Conservation (phyloP, 2,329 filamentous ascomycete genomes). For the Cordyceps farinosa region DNA sequence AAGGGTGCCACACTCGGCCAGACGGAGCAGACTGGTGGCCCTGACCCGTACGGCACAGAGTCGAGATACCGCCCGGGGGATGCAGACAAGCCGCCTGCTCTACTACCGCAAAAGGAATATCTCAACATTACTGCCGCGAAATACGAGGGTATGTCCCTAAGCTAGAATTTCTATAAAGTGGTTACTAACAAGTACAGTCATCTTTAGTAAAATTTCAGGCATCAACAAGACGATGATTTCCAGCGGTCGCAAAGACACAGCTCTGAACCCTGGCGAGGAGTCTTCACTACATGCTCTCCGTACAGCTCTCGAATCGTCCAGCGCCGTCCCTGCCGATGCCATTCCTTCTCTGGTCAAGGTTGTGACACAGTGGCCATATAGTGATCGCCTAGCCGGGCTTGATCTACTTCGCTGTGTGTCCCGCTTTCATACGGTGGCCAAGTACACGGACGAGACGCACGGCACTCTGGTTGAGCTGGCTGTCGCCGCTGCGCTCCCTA, state of each 20-base stretch:
- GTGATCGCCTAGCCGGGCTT: slow-evolving; percentile 76
- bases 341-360: slow-evolving; percentile 67
- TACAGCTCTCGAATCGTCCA: slow-evolving; percentile 58
- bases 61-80: slow-evolving; percentile 75
- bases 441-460: slow-evolving; percentile 49
- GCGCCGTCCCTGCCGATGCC: slow-evolving; percentile 47
- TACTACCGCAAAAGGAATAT: slow-evolving; percentile 76
- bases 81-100: slow-evolving; percentile 45
- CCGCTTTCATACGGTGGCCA: slow-evolving; percentile 63
- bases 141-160: slow-evolving; percentile 44
- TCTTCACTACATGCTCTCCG: slow-evolving; percentile 59
- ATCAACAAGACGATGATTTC: slow-evolving; percentile 71
- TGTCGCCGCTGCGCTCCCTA: slow-evolving; percentile 36
- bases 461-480: slow-evolving; percentile 58
- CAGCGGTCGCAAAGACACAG: slow-evolving; percentile 67
- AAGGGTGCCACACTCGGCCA: slow-evolving; percentile 80
- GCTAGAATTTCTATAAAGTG: neutral
- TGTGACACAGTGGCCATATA: slow-evolving; percentile 73
- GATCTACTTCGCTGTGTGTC: slow-evolving; percentile 85
- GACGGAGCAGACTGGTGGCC: slow-evolving; percentile 41
- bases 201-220: slow-evolving; percentile 72
- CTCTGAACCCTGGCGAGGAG: slow-evolving; percentile 70
- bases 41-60: slow-evolving; percentile 76
- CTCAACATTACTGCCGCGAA: slow-evolving; percentile 74
- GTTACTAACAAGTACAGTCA: slow-evolving; percentile 44